These are phyloP conservation scores for Diaporthe capsici DNA, from an alignment of 2,329 filamentous ascomycete species.

Conservation along the genomic window DNA sequence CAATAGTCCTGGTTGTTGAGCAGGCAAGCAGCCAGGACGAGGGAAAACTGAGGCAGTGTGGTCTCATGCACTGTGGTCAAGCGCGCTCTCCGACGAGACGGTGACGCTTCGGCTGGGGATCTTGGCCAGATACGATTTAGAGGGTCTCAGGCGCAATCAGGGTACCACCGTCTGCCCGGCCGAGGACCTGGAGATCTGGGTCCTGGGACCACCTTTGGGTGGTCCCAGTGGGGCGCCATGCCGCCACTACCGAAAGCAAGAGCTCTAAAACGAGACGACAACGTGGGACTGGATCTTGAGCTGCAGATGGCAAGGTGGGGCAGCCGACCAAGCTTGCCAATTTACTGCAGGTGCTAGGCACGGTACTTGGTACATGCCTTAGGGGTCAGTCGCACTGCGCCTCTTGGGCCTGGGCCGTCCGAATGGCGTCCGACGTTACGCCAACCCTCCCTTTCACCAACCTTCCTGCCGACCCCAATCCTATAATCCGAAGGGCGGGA, in stretches of 20 bases:
- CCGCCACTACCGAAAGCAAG: slow-evolving; percentile 21
- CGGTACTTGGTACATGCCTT: slow-evolving; percentile 18
- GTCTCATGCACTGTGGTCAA: not conserved
- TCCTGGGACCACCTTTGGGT: not conserved
- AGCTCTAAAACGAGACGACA: slow-evolving; percentile 22
- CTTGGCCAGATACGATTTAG: slow-evolving; percentile 25
- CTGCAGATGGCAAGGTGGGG: slow-evolving; percentile 28
- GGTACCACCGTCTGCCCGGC: not conserved
- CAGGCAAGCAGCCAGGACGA: not conserved
- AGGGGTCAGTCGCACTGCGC: slow-evolving; percentile 7
- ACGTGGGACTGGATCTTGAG: slow-evolving; percentile 28
- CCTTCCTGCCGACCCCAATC: not conserved
- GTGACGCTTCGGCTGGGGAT: slow-evolving; percentile 3
- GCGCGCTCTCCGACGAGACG: slow-evolving; percentile 21
- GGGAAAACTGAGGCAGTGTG: too few species aligned
- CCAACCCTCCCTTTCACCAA: slow-evolving; percentile 20
- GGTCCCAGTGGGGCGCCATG: slow-evolving; percentile 23
- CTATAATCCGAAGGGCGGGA: not conserved
- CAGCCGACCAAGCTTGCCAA: slow-evolving; percentile 25
- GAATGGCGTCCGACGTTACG: slow-evolving; percentile 33
- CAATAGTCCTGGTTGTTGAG: not conserved
- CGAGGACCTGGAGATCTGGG: slow-evolving; percentile 18
- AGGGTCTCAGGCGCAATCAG: slow-evolving; percentile 6
- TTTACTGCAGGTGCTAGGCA: slow-evolving; percentile 19
- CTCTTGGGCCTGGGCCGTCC: slow-evolving; percentile 10